Conservation (phyloP, 108 stramenopile genomes). For the Chaetoceros muelleri region DNA sequence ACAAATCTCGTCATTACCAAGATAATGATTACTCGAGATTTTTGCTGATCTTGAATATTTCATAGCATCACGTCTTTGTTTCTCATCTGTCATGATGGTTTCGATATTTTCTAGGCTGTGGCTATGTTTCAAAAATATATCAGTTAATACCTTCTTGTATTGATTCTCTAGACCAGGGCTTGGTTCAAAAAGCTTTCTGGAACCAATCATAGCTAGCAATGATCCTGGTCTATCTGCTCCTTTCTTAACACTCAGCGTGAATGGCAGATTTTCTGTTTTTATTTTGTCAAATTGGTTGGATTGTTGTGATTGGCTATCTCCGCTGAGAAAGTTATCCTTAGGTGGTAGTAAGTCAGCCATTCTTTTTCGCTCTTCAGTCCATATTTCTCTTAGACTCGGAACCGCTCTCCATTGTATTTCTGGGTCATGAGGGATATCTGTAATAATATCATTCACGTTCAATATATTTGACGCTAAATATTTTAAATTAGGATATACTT, state of each 20-base stretch:
- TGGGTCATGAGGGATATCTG: constrained; percentile 27
- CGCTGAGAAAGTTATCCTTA: constrained; percentile 62
- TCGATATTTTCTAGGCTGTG: too few species aligned
- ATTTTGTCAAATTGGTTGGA: neutral
- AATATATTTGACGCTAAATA: constrained; percentile 26
- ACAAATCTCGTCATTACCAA: too few species aligned
- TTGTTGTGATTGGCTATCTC: neutral
- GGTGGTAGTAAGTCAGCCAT: constrained; percentile 54
- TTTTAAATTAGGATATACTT: neutral
- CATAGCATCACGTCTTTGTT: too few species aligned
- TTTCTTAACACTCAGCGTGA: constrained; percentile 66
- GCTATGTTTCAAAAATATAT: too few species aligned
- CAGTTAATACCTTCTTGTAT: constrained; percentile 45
- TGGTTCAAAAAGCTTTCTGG: constrained; percentile 41
- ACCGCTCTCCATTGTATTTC: constrained; percentile 82
- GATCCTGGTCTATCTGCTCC: constrained; percentile 52
- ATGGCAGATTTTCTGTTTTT: constrained; percentile 14
- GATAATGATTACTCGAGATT: too few species aligned
- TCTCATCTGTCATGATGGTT: too few species aligned
- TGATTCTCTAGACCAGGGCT: constrained; percentile 58
- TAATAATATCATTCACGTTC: constrained; percentile 58
- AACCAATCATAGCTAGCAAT: constrained; percentile 46
- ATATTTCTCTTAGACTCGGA: constrained; percentile 77
- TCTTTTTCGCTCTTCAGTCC: constrained; percentile 66
- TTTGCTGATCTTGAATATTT: too few species aligned